Base-by-base conservation (phyloP, 2,329 filamentous ascomycete genomes). In the Aureobasidium sp. region DNA sequence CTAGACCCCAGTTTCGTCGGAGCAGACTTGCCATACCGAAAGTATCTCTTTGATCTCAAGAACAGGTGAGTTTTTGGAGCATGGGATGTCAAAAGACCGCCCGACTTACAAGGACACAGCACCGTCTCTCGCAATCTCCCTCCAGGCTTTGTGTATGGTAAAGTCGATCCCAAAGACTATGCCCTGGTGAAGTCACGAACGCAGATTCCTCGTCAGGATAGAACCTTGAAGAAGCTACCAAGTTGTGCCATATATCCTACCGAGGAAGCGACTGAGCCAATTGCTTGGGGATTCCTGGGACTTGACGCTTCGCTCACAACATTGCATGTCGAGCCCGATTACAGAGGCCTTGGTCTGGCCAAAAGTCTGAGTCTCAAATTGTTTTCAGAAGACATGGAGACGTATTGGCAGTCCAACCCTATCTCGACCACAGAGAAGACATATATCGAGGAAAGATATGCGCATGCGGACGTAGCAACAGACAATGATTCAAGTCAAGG, bases 231-330 rank as follows among this genome's bases (percentile, higher is more conserved):
- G 35, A 63, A 66, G 25, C 50, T 75, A 45, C 68, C 70, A 6
- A 19, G 68, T 78, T 48, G 65, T 16, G 64, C 61, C 3, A 61
- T 67, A 39, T 66, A 56, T 48, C 54, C 49, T 24, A 40, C 21
- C 2, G 29, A 59, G 12, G 30, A 22, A 0, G 75, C 49, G 1
- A 74, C 77, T 16, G 74, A 68, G 1, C 78, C 80, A 0, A 68
- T 87, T 4, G 80, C 83, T 0, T 88, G 85, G 85, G 78, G 76
- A 0, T 85, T 88, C 51, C 60, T 72, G 68, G 81, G 80, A 0
- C 69, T 77, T 2, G 83, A 86, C 61, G 82, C 77, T 1, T 81
- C 78, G n/a, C 63, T 85, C 14, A 78, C 74, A 10, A 78, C 77
- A 25, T 65, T 86, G 30, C 79, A 85, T 63, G 81, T 78, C 50